Evolutionary conservation across 352 stramenopile species (phyloP), one percentile per base, ranked within the genome.

Genomic region (Phytophthora multivora): DNA sequence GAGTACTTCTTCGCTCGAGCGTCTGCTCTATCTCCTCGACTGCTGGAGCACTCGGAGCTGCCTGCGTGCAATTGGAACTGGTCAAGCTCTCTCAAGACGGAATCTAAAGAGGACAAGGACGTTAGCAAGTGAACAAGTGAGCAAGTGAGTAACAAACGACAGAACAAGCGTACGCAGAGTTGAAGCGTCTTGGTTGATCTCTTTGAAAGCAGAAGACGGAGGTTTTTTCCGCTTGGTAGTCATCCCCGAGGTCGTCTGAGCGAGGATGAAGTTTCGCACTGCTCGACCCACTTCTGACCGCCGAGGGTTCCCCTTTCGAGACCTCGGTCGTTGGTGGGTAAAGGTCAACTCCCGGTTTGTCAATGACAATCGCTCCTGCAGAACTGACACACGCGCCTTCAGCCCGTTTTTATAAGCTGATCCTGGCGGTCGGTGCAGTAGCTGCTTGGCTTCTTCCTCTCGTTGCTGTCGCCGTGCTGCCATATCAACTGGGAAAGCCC

Each of bases 401-500:
- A 25, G 16, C n/a, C 2, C 38, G 12, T 23, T 43, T 23, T 57
- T 75, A 46, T 59, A 69, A 8, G 50, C 53, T 12, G 65, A 71
- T 21, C 38, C 55, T 51, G 39, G 50, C 12, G 43, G 52, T 35
- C 66, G 73, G 9, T 69, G 53, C 16, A 91, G 50, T 13, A 87
- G 69, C 23, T 72, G 49, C 18, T 71, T 57, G 4, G 83, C 81
- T 15, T 87, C 71, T 12, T 30, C 43, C 46, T 82, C 73, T 51
- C 78, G 72, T 21, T 73, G 54, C 0, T 59, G 60, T 35, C 59
- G 51, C 2, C 79, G 77, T 33, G 63, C 53, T 23, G 33, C 36
- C 75, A 87, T 82, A 35, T 90, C 76, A 11, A 90, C 64, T 1
- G 79, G 80, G 48, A 93, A 85, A 9, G 51, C 59, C 84, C 84